Evolutionary conservation across 176 grass and related monocot genomes (phyloP).

Genomic region (Aechmea fasciata): DNA sequence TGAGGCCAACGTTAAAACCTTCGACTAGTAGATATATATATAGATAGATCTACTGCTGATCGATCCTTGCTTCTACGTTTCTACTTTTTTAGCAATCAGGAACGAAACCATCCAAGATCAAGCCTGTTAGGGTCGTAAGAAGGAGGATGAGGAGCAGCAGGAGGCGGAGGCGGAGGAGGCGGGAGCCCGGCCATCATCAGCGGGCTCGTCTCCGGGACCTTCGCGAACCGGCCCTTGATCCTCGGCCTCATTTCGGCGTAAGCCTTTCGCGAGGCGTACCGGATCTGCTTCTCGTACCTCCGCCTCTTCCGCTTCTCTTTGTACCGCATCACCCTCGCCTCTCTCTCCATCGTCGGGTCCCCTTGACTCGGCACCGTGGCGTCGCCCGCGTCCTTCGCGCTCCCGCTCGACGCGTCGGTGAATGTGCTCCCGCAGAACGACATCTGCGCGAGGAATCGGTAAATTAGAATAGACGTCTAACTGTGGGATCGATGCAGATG

Average conservation of each 20-base stretch:
- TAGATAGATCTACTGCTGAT: too few species aligned
- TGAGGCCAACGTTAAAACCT: too few species aligned
- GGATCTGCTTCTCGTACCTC: constrained; percentile 51
- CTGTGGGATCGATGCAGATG: too few species aligned
- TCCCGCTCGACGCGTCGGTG: constrained; percentile 31
- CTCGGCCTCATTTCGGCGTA: constrained; percentile 58
- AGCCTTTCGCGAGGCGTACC: constrained; percentile 48
- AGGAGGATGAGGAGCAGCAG: not conserved
- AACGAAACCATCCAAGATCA: constrained; percentile 24
- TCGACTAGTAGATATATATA: too few species aligned
- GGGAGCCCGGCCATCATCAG: not conserved
- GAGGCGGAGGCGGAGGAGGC: not conserved
- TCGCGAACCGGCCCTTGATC: constrained; percentile 56
- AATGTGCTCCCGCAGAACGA: constrained; percentile 43
- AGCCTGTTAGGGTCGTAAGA: constrained; percentile 35
- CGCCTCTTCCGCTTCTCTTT: constrained; percentile 60
- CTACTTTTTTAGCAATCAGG: not conserved
- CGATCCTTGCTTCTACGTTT: not conserved
- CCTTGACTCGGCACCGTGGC: constrained; percentile 5
- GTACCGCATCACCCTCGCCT: constrained; percentile 58
- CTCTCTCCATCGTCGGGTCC: constrained; percentile 13
- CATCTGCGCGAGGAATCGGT: constrained; percentile 20
- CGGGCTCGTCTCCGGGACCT: constrained; percentile 28
- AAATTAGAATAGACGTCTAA: too few species aligned
- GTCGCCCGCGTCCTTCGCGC: constrained; percentile 11